phyloP scores from a whole-genome alignment of 257 asterid genomes.

The Petunia axillaris region DNA sequence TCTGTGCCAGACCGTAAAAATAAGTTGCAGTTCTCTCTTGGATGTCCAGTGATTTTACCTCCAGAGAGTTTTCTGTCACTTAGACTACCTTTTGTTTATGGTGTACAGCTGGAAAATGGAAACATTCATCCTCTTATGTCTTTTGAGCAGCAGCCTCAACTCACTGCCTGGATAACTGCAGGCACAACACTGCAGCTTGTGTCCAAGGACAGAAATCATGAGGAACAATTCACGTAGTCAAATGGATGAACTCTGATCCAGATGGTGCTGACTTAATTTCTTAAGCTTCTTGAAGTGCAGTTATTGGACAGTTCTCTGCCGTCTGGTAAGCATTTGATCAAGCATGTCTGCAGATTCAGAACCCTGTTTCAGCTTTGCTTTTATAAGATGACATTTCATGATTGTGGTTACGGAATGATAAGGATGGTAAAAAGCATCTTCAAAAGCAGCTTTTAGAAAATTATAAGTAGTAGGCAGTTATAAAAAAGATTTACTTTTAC shows the following conservation, averaged over 20 bases:
- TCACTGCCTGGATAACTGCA: conserved; percentile 74
- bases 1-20: conserved; percentile 66
- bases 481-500: background rate
- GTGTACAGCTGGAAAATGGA: conserved; percentile 79
- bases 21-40: conserved; percentile 81
- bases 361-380: conserved; percentile 6
- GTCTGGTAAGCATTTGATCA: conserved; percentile 26
- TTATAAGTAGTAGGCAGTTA: background rate
- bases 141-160: conserved; percentile 75
- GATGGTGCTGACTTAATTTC: conserved; percentile 18
- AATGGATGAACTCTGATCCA: conserved; percentile 27
- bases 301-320: conserved; percentile 22
- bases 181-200: conserved; percentile 72
- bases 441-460: background rate
- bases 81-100: conserved; percentile 87
- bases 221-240: conserved; percentile 48
- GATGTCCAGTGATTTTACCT: conserved; percentile 83
- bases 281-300: background rate
- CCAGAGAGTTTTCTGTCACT: conserved; percentile 94
- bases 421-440: background rate
- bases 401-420: background rate
- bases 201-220: conserved; percentile 52
- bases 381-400: background rate
- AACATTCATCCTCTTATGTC: conserved; percentile 69
- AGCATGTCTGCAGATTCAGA: background rate